These are phyloP conservation scores for Tulasnella sp. DNA, from an alignment of 768 basidiomycete genomes.

Conservation along the genomic window DNA sequence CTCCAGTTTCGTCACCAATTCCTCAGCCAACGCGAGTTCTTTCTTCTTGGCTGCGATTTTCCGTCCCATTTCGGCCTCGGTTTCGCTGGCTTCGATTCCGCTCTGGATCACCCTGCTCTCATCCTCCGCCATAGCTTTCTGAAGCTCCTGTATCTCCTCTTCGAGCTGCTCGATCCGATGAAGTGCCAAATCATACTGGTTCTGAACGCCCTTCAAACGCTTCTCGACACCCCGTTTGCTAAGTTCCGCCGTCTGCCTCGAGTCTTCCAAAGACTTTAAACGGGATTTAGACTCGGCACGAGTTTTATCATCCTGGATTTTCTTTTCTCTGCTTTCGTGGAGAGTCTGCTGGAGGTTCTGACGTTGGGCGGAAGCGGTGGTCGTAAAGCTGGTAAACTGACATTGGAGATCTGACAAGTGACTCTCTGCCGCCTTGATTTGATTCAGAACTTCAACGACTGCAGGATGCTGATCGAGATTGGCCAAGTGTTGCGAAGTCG, in stretches of 20 bases:
- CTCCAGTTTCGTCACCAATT: slow-evolving; percentile 63
- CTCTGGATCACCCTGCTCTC: slow-evolving; percentile 51
- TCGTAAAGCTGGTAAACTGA: slow-evolving; percentile 68
- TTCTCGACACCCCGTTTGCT: slow-evolving; percentile 85
- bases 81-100: slow-evolving; percentile 49
- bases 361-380: slow-evolving; percentile 61
- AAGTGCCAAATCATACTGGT: slow-evolving; percentile 62
- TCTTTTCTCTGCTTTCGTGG: slow-evolving; percentile 68
- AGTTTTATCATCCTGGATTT: slow-evolving; percentile 80
- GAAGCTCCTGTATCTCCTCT: slow-evolving; percentile 61
- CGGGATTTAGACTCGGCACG: slow-evolving; percentile 79
- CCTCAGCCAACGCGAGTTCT: slow-evolving; percentile 69
- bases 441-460: slow-evolving; percentile 72
- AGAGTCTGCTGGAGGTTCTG: slow-evolving; percentile 72
- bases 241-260: slow-evolving; percentile 79
- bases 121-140: slow-evolving; percentile 60
- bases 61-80: slow-evolving; percentile 51
- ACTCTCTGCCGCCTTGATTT: slow-evolving; percentile 66
- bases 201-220: slow-evolving; percentile 72
- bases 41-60: slow-evolving; percentile 60
- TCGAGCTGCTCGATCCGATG: slow-evolving; percentile 63
- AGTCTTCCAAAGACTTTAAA: slow-evolving; percentile 85
- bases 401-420: slow-evolving; percentile 68
- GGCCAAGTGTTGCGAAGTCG: slow-evolving; percentile 32
- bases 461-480: slow-evolving; percentile 56